phyloP scores from a whole-genome alignment of 176 grass and related monocot genomes.

The Oropetium thomaeum region DNA sequence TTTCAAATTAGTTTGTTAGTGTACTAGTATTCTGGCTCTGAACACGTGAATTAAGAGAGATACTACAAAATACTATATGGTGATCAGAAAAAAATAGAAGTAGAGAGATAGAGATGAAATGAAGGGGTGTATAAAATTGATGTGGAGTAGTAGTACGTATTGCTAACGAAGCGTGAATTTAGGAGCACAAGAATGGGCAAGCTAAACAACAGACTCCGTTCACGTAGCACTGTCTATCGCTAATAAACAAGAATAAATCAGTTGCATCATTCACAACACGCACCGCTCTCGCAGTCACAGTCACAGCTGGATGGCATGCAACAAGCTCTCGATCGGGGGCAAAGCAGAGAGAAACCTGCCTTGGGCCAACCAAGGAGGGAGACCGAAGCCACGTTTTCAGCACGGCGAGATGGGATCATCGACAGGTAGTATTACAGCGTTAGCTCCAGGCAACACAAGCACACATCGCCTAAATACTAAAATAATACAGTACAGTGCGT shows the following conservation, averaged over 20 bases:
- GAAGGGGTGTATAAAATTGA: neutral
- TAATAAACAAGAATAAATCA: neutral
- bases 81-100: too few species aligned
- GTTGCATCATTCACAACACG: neutral
- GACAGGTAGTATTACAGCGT: neutral
- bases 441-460: neutral
- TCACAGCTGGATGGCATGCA: neutral
- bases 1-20: too few species aligned
- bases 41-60: too few species aligned
- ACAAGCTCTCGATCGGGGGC: conserved; percentile 6
- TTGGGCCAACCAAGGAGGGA: conserved; percentile 29
- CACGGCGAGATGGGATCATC: conserved; percentile 6
- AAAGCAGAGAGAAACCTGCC: conserved; percentile 32
- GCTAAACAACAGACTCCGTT: conserved; percentile 3
- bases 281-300: too few species aligned
- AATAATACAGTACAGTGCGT: neutral
- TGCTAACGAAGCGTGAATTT: neutral
- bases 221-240: neutral
- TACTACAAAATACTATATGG: too few species aligned
- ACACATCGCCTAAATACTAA: neutral
- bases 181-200: conserved; percentile 5
- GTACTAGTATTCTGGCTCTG: too few species aligned
- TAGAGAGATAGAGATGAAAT: too few species aligned
- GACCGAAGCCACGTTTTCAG: conserved; percentile 56
- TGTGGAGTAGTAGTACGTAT: neutral